Evolutionary conservation across 257 asterid species (phyloP), one percentile per base, ranked within the genome.

Genomic region (Apocynum venetum): DNA sequence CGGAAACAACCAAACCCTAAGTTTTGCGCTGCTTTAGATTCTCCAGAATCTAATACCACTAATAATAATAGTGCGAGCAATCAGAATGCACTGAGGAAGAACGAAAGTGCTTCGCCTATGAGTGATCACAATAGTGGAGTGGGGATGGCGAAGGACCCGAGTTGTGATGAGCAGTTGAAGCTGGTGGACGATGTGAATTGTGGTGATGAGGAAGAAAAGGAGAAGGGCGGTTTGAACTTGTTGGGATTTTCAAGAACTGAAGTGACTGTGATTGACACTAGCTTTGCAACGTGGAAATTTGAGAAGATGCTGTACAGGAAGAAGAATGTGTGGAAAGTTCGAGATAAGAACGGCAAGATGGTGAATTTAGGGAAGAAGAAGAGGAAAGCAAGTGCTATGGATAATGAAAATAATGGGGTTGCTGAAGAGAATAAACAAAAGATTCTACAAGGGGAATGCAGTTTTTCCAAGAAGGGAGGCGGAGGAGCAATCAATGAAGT

Each of bases 211-310:
- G 79, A 72, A 11, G 82, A 71, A 49, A 87, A 74, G 74, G 90
- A 82, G 35, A 85, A 72, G 51, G 78, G 80, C 46, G 83, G 82
- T 69, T 79, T 44, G n/a, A 82, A 76, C 83, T 81, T 90, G 80
- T 76, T 87, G 8, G 96, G 94, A n/a, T 94, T 90, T 77, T 92
- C 98, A 2, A 82, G 88, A 69, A 90, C 96, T 0, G 98, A 92
- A 84, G 98, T 94, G 2, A 87, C 90, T 40, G 94, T 94, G 57
- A 94, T 94, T 4, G 98, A 94, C 79, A 92, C 98, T 36, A 94
- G 98, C 86, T 92, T 82, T 72, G 87, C 89, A 76, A 80, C 80
- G 41, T 92, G 98, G 97, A 95, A 95, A 72, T 92, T 89, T 49
- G 98, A 95, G 82, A 94, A 92, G 83, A 65, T 95, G 81, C 76